Percentiles rank a stretch among this genome's conserved stretches.
phyloP scores from a whole-genome alignment of 2,329 filamentous ascomycete species.

The Neocatenulostroma microsporum region DNA sequence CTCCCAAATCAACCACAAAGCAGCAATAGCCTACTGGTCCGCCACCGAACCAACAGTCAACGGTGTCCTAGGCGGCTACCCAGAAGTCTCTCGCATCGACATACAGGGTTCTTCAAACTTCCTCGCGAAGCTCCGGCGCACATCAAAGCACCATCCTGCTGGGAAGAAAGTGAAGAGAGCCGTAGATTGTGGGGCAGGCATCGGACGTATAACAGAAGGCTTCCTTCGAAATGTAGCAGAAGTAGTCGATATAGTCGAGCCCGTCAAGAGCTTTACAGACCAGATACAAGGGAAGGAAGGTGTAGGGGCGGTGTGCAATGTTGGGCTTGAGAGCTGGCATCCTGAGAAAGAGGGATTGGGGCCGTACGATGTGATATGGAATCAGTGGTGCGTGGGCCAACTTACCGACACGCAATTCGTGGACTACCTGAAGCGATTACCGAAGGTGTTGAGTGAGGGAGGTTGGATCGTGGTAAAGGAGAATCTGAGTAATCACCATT shows the following conservation, averaged over 20 bases:
- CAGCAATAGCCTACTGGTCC: conserved; percentile 46
- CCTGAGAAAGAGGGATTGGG: conserved; percentile 20
- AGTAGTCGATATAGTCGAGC: conserved; percentile 75
- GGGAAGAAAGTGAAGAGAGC: conserved; percentile 33
- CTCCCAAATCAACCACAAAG: conserved; percentile 37
- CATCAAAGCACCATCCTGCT: conserved; percentile 20
- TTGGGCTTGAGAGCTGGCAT: conserved; percentile 68
- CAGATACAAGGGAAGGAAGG: conserved; percentile 45
- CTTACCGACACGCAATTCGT: conserved; percentile 67
- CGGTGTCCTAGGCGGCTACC: conserved; percentile 74
- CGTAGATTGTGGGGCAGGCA: conserved; percentile 59
- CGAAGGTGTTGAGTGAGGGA: conserved; percentile 37
- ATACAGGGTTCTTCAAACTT: conserved; percentile 64
- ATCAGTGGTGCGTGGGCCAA: conserved; percentile 84
- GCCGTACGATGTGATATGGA: conserved; percentile 75
- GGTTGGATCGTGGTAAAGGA: conserved; percentile 70
- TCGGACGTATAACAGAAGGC: conserved; percentile 73
- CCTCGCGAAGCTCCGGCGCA: conserved; percentile 55
- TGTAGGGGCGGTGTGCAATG: conserved; percentile 59
- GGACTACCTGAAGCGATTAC: conserved; percentile 57
- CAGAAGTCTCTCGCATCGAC: conserved; percentile 61
- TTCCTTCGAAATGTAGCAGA: conserved; percentile 64
- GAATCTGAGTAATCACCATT: conserved; percentile 55
- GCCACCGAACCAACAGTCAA: conserved; percentile 48
- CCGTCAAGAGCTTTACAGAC: conserved; percentile 70